A percentile compares a stretch with the other conserved stretches of the same genome.
phyloP scores from a whole-genome alignment of 805 yeast genomes.

The Schizosaccharomyces japonicus region DNA sequence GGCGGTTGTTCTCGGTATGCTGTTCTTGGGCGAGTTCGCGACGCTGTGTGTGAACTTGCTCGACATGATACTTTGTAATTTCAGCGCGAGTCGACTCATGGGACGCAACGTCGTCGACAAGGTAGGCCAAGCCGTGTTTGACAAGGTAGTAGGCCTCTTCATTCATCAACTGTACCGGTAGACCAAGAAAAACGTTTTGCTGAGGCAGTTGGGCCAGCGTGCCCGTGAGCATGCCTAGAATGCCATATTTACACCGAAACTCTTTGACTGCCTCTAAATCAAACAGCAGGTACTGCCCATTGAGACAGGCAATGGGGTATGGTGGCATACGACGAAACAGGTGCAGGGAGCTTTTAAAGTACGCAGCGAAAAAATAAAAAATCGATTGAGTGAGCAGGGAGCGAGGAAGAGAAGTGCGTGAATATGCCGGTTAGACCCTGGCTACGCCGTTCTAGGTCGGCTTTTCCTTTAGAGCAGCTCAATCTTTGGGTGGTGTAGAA shows the following conservation, averaged over 20 bases:
- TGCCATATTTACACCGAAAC: constrained; percentile 33
- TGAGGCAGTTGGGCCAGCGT: constrained; percentile 80
- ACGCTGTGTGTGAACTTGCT: constrained; percentile 8
- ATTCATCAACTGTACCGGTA: constrained; percentile 49
- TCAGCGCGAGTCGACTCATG: constrained; percentile 10
- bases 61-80: constrained; percentile 9
- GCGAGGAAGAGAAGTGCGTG: too few species aligned
- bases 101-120: constrained; percentile 22
- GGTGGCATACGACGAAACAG: too few species aligned
- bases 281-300: constrained; percentile 10
- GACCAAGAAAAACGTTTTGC: constrained; percentile 65
- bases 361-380: too few species aligned
- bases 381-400: too few species aligned
- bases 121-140: constrained; percentile 12
- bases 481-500: neutral
- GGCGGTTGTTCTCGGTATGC: neutral
- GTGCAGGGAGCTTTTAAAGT: too few species aligned
- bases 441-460: too few species aligned
- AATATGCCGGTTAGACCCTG: too few species aligned
- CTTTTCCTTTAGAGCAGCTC: too few species aligned
- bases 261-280: constrained; percentile 20
- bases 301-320: constrained; percentile 7
- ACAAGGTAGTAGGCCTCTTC: constrained; percentile 57
- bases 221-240: constrained; percentile 60
- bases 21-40: constrained; percentile 10